These are phyloP conservation scores for Arachnopeziza araneosa DNA, from an alignment of 2,329 filamentous ascomycete genomes.

Conservation along the genomic window DNA sequence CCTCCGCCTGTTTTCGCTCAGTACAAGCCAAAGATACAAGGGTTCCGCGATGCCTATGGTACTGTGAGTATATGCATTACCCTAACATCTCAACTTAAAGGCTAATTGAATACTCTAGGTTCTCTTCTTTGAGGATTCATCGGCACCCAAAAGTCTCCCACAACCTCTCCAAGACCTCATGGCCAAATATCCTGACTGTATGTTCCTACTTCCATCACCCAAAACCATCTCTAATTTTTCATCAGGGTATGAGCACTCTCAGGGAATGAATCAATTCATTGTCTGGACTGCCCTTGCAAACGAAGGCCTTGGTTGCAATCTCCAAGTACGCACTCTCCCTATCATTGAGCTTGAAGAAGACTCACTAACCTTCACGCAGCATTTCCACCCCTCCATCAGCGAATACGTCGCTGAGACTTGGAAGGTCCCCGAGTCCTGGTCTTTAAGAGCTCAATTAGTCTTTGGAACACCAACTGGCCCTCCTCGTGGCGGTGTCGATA, in stretches of 20 bases:
- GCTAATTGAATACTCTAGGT: slow-evolving; percentile 37
- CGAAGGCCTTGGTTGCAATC: slow-evolving; percentile 77
- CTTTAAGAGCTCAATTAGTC: slow-evolving; percentile 73
- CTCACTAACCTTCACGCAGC: not conserved
- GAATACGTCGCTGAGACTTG: slow-evolving; percentile 62
- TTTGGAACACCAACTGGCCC: slow-evolving; percentile 57
- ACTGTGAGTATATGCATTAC: slow-evolving; percentile 49
- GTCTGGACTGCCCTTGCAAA: slow-evolving; percentile 76
- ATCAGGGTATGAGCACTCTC: slow-evolving; percentile 37
- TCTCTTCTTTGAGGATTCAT: slow-evolving; percentile 77
- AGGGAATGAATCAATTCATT: slow-evolving; percentile 75
- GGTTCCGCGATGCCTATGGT: slow-evolving; percentile 67
- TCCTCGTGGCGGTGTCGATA: slow-evolving; percentile 45
- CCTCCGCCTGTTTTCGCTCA: slow-evolving; percentile 53
- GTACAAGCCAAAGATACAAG: slow-evolving; percentile 33
- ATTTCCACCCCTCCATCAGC: slow-evolving; percentile 60
- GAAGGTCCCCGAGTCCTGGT: slow-evolving; percentile 66
- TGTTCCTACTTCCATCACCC: not conserved
- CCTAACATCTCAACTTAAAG: not conserved
- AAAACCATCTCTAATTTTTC: not conserved
- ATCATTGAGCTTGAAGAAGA: not conserved
- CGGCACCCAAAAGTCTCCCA: slow-evolving; percentile 56
- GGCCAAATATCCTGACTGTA: slow-evolving; percentile 59
- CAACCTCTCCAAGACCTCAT: slow-evolving; percentile 65
- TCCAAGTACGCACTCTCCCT: slow-evolving; percentile 44